These are phyloP conservation scores for Hypomontagnella submonticulosa DNA, from an alignment of 495 filamentous ascomycete genomes.

Conservation along the genomic window DNA sequence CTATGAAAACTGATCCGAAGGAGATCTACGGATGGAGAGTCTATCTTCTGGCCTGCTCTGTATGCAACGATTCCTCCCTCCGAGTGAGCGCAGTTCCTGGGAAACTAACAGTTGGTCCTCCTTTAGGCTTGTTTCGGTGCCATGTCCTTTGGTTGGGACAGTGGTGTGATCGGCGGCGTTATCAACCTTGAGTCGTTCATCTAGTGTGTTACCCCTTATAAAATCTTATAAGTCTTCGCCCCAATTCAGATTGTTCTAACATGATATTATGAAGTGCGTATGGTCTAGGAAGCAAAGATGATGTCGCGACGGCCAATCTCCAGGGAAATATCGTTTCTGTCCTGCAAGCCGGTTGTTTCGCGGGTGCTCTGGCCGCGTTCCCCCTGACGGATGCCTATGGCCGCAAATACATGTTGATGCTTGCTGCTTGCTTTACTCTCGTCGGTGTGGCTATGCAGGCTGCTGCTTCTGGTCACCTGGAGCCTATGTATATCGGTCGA, in stretches of 20 bases:
- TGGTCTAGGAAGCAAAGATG: constrained; percentile 42
- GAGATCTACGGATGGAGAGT: constrained; percentile 86
- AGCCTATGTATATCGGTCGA: constrained; percentile 72
- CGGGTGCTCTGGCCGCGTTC: constrained; percentile 68
- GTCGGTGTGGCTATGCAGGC: constrained; percentile 56
- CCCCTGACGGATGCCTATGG: constrained; percentile 66
- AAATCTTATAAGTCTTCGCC: constrained; percentile 36
- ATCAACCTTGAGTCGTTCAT: constrained; percentile 61
- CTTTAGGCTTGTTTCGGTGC: constrained; percentile 77
- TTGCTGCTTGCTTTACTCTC: constrained; percentile 52
- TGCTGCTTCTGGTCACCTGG: constrained; percentile 55
- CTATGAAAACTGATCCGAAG: constrained; percentile 76
- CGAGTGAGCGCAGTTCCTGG: not conserved
- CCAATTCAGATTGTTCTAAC: constrained; percentile 52
- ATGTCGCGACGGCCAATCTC: constrained; percentile 50
- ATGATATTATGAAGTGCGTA: constrained; percentile 47
- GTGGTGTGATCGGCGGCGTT: constrained; percentile 74
- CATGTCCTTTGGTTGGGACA: constrained; percentile 76
- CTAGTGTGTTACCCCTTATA: constrained; percentile 29
- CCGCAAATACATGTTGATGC: constrained; percentile 57
- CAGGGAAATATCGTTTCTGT: constrained; percentile 69
- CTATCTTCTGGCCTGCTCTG: constrained; percentile 73
- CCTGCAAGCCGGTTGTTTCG: constrained; percentile 72
- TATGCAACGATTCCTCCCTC: constrained; percentile 48
- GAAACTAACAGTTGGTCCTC: constrained; percentile 25